Percentiles rank a stretch among this genome's conserved stretches.
These are phyloP conservation scores for sorghum (Sorghum bicolor) DNA, from an alignment of 176 grass and related monocot genomes.

Conservation along the genomic window Sorghum_bicolor_NCBIv3 NC_012878.2:4287001-4287500, in stretches of 20 bases:
- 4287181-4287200: conserved; percentile 68
- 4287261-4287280: conserved; percentile 43
- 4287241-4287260: conserved; percentile 48
- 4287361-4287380: background rate
- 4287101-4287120: background rate
- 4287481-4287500: background rate
- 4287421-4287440: background rate
- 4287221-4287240: conserved; percentile 63
- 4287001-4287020: background rate
- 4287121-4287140: background rate
- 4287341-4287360: background rate
- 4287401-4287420: background rate
- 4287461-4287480: too few relatives aligned
- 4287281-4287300: conserved; percentile 45
- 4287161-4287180: background rate
- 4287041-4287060: background rate
- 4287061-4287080: background rate
- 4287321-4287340: background rate
- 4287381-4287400: background rate
- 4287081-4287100: background rate
- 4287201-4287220: conserved; percentile 40
- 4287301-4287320: conserved; percentile 30
- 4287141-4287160: background rate
- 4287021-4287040: background rate
- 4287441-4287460: too few relatives aligned